Percentiles rank a stretch among this genome's conserved stretches.
These are phyloP conservation scores for Heliamphora exappendiculata DNA, from an alignment of 148 eudicot genomes.

Conservation along the genomic window DNA sequence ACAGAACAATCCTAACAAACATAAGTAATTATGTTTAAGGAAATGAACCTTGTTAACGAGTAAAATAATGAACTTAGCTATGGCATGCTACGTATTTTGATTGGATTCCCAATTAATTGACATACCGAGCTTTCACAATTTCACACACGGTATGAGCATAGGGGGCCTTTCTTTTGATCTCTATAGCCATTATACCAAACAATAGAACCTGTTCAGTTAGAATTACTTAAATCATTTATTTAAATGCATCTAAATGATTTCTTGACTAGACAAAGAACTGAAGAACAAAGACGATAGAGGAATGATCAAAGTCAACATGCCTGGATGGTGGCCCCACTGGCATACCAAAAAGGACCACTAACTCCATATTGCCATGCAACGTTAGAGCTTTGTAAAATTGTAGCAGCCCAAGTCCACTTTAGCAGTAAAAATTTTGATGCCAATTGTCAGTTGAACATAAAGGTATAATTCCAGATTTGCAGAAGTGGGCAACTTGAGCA, in stretches of 20 bases:
- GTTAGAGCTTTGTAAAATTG: constrained; percentile 89
- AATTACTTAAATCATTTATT: background rate
- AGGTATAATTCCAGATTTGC: background rate
- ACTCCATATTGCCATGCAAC: constrained; percentile 97
- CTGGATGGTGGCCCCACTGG: constrained; percentile 94
- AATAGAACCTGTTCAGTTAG: constrained; percentile 55
- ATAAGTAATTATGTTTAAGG: too few species aligned
- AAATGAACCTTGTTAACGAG: background rate
- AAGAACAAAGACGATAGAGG: background rate
- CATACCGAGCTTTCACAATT: constrained; percentile 86
- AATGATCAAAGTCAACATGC: constrained; percentile 28
- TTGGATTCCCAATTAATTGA: background rate
- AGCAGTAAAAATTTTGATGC: constrained; percentile 2
- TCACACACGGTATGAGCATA: constrained; percentile 95
- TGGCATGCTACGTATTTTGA: background rate
- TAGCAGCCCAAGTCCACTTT: constrained; percentile 99
- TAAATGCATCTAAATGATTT: background rate
- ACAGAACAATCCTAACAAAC: too few species aligned
- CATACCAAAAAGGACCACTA: constrained; percentile 98
- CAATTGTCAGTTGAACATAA: background rate
- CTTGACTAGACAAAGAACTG: background rate
- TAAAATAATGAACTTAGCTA: background rate
- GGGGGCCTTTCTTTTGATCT: constrained; percentile 97
- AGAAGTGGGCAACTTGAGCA: background rate
- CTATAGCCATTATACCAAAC: constrained; percentile 93